Conservation (phyloP, 495 filamentous ascomycete genomes). For the Hypoxylon perforatum region DNA sequence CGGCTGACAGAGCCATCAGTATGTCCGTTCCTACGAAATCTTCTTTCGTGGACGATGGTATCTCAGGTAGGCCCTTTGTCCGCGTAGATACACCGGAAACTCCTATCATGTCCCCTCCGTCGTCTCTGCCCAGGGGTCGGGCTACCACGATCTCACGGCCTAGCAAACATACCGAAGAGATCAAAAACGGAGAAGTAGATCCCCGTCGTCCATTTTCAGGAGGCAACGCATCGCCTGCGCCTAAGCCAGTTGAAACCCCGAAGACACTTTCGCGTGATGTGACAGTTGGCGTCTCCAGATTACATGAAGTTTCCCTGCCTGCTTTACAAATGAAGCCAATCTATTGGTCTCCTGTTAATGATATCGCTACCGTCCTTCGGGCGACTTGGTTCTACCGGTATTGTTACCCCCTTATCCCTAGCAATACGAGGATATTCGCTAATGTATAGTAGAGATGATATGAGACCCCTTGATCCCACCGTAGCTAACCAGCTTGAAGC, state of each 20-base stretch:
- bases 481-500: constrained; percentile 92
- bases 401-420: constrained; percentile 2
- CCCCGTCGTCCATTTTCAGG: constrained; percentile 20
- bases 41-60: constrained; percentile 54
- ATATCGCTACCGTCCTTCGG: constrained; percentile 82
- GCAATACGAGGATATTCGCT: constrained; percentile 9
- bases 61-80: constrained; percentile 59
- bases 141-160: constrained; percentile 16
- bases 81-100: constrained; percentile 49
- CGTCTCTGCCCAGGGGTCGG: constrained; percentile 43
- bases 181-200: constrained; percentile 11
- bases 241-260: constrained; percentile 9
- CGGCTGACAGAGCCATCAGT: constrained; percentile 21
- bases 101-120: constrained; percentile 34
- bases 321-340: constrained; percentile 89
- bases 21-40: constrained; percentile 41
- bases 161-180: constrained; percentile 24
- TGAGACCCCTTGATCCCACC: constrained; percentile 87
- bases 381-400: constrained; percentile 95
- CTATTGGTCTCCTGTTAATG: constrained; percentile 97
- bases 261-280: constrained; percentile 60
- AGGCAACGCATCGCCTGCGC: constrained; percentile 8
- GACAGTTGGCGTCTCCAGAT: constrained; percentile 79
- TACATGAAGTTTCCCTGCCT: constrained; percentile 70
- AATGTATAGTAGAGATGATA: constrained; percentile 69